phyloP scores from a whole-genome alignment of 208 protist species.

The Crithidia acanthocephali region DNA sequence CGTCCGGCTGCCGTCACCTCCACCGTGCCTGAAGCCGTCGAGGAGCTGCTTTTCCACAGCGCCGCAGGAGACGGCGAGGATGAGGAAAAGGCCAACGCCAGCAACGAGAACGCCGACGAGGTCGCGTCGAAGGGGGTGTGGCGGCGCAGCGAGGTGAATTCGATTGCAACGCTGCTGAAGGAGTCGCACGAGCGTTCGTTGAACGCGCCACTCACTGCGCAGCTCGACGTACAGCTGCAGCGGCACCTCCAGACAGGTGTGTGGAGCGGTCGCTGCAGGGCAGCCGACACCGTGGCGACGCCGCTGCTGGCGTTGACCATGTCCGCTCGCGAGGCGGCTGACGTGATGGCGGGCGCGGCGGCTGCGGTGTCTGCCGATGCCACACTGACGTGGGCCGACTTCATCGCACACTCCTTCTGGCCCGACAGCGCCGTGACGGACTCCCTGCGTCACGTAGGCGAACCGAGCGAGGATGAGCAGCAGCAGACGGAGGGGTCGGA shows the following conservation, averaged over 20 bases:
- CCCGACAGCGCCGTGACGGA: conserved; percentile 21
- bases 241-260: conserved; percentile 6
- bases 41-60: conserved; percentile 25
- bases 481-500: background rate
- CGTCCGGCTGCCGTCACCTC: conserved; percentile 33
- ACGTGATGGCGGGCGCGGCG: conserved; percentile 32
- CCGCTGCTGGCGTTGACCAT: conserved; percentile 69
- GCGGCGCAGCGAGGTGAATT: conserved; percentile 23
- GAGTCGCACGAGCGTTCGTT: conserved; percentile 54
- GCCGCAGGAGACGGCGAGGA: background rate
- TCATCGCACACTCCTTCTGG: conserved; percentile 32
- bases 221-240: conserved; percentile 28
- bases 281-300: conserved; percentile 25
- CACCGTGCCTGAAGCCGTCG: conserved; percentile 29
- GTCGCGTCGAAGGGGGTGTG: conserved; percentile 9
- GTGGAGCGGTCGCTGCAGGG: conserved; percentile 36
- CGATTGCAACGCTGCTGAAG: conserved; percentile 36
- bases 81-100: too few relatives aligned
- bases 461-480: background rate
- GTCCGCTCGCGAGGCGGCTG: conserved; percentile 53
- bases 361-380: background rate
- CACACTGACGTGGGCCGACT: conserved; percentile 24
- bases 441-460: conserved; percentile 6
- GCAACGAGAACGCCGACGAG: too few relatives aligned
- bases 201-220: conserved; percentile 60